Conservation (phyloP, 306 rosid species). For the Quillaja saponaria region DNA sequence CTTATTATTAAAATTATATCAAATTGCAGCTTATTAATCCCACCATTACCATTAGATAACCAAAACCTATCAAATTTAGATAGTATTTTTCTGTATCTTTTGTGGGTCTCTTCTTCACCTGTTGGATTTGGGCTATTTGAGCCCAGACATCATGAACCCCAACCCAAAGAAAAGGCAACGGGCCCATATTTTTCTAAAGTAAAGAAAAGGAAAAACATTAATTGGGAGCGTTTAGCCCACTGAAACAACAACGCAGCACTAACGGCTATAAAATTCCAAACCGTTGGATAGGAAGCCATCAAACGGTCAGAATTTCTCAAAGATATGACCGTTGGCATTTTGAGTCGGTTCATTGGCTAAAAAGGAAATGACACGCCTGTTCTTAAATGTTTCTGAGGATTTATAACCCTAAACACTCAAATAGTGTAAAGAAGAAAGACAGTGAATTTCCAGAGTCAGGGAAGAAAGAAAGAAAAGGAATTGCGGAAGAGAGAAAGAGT, state of each 20-base stretch:
- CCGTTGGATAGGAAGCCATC: conserved; percentile 39
- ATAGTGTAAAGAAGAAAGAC: neutral
- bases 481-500: neutral
- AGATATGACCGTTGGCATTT: conserved; percentile 45
- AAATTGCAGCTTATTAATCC: no score
- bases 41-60: no score
- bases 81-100: no score
- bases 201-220: no score
- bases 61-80: no score
- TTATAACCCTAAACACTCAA: neutral
- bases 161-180: neutral
- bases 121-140: no score
- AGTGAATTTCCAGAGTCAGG: neutral
- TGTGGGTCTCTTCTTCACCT: no score
- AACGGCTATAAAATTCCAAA: conserved; percentile 50
- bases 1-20: no score
- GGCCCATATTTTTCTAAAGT: no score
- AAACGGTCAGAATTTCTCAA: conserved; percentile 24
- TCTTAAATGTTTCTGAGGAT: conserved; percentile 4
- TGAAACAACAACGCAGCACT: no score
- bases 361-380: neutral
- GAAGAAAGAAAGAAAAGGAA: neutral
- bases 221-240: conserved; percentile 1
- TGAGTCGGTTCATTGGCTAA: conserved; percentile 19
- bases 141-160: no score